phyloP scores from a whole-genome alignment of 148 eudicot species.

The Talinum fruticosum region DNA sequence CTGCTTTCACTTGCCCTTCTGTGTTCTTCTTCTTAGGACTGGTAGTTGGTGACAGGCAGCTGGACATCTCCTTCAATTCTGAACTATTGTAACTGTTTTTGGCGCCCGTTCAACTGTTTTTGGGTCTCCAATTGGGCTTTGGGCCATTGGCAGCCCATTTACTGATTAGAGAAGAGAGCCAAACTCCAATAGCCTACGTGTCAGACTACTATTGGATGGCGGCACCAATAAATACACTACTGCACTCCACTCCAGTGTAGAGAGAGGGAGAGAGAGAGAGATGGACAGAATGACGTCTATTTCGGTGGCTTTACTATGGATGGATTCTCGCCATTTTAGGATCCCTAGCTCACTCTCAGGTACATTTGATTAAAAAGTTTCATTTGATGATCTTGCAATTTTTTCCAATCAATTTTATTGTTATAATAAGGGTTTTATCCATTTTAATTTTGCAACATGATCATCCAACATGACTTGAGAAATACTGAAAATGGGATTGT shows the following conservation, averaged over 20 bases:
- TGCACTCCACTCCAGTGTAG: not conserved
- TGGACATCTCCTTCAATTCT: slow-evolving; percentile 2
- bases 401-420: not conserved
- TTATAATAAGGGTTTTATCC: slow-evolving; percentile 4
- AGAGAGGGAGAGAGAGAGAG: slow-evolving; percentile 25
- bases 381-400: not conserved
- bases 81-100: not conserved
- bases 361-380: slow-evolving; percentile 8
- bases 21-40: not conserved
- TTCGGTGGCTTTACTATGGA: slow-evolving; percentile 29
- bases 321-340: slow-evolving; percentile 44
- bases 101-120: slow-evolving; percentile 1
- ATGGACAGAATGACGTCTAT: slow-evolving; percentile 41
- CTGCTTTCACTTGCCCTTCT: slow-evolving; percentile 17
- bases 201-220: not conserved
- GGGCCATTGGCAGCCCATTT: not conserved
- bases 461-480: not conserved
- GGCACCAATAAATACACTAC: not conserved
- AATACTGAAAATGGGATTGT: not conserved
- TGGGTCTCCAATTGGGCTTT: not conserved
- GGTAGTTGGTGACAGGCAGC: slow-evolving; percentile 35
- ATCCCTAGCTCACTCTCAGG: slow-evolving; percentile 58
- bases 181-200: not conserved
- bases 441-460: slow-evolving; percentile 19
- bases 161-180: too few relatives aligned